These are phyloP conservation scores for Chaetoscypha palmicola DNA, from an alignment of 2,329 filamentous ascomycete genomes.

Conservation along the genomic window DNA sequence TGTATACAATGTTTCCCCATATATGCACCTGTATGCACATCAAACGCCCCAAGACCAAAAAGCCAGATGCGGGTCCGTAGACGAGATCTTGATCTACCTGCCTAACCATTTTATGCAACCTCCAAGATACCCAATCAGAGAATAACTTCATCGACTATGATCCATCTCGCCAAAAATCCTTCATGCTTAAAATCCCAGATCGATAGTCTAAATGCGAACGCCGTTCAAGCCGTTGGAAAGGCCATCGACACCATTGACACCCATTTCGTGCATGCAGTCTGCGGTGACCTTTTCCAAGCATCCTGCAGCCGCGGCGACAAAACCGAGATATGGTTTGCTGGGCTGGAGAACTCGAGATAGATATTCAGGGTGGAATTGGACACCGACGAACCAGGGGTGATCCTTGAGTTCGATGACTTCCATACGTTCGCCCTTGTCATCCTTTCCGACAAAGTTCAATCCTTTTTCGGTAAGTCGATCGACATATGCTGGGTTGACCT, in stretches of 20 bases:
- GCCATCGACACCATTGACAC: conserved; percentile 3
- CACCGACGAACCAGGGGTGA: conserved; percentile 77
- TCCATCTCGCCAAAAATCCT: no score
- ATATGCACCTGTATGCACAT: conserved; percentile 1
- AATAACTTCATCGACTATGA: neutral
- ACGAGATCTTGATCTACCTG: conserved; percentile 1
- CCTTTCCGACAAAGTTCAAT: conserved; percentile 71
- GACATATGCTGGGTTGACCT: conserved; percentile 78
- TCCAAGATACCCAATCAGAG: neutral
- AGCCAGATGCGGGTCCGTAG: neutral
- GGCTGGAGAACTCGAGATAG: conserved; percentile 67
- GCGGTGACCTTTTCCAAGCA: conserved; percentile 27
- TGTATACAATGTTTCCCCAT: neutral
- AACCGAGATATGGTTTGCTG: conserved; percentile 72
- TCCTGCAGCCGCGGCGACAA: conserved; percentile 62
- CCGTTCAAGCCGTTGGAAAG: conserved; percentile 4
- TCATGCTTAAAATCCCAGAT: no score
- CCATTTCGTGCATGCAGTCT: neutral
- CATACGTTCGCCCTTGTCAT: conserved; percentile 71
- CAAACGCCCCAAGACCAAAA: neutral
- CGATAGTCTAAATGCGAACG: conserved; percentile 2
- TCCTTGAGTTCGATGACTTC: conserved; percentile 77
- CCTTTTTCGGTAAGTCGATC: conserved; percentile 61
- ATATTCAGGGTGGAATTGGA: conserved; percentile 89
- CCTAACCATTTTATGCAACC: conserved; percentile 1